Conservation (phyloP, 2,329 filamentous ascomycete genomes). For the Neonectria punicea region DNA sequence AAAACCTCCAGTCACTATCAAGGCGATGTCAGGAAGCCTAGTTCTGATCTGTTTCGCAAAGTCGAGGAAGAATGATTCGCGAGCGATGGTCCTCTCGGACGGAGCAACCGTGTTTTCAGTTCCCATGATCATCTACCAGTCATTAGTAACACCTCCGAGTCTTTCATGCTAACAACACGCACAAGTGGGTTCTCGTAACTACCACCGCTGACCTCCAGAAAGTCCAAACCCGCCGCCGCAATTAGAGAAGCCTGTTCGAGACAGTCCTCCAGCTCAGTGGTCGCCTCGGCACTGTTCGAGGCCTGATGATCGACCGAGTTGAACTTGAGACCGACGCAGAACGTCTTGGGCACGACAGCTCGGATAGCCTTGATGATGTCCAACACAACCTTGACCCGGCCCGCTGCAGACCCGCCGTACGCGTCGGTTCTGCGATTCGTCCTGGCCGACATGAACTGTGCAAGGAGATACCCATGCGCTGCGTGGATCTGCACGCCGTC, state of each 20-base stretch:
- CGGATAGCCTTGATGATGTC: constrained; percentile 60
- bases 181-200: constrained; percentile 64
- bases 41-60: constrained; percentile 66
- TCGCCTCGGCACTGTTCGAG: constrained; percentile 8
- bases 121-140: constrained; percentile 49
- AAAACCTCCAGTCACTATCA: constrained; percentile 74
- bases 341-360: constrained; percentile 49
- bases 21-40: constrained; percentile 54
- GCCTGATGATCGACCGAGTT: constrained; percentile 67
- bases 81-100: constrained; percentile 55
- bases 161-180: constrained; percentile 22
- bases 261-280: constrained; percentile 59
- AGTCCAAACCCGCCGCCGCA: constrained; percentile 65
- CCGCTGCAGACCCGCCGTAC: constrained; percentile 64
- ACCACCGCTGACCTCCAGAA: constrained; percentile 75
- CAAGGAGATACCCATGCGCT: constrained; percentile 67
- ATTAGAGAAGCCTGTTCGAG: constrained; percentile 68
- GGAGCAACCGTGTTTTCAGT: constrained; percentile 16
- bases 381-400: constrained; percentile 60
- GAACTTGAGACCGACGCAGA: constrained; percentile 65
- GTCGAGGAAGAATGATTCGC: constrained; percentile 76
- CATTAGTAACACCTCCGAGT: background rate
- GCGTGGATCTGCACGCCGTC: constrained; percentile 58
- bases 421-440: constrained; percentile 63
- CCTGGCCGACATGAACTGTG: constrained; percentile 63